Evolutionary conservation across 2,329 filamentous ascomycete species (phyloP).

Genomic region (Pestalotiopsis sp.): DNA sequence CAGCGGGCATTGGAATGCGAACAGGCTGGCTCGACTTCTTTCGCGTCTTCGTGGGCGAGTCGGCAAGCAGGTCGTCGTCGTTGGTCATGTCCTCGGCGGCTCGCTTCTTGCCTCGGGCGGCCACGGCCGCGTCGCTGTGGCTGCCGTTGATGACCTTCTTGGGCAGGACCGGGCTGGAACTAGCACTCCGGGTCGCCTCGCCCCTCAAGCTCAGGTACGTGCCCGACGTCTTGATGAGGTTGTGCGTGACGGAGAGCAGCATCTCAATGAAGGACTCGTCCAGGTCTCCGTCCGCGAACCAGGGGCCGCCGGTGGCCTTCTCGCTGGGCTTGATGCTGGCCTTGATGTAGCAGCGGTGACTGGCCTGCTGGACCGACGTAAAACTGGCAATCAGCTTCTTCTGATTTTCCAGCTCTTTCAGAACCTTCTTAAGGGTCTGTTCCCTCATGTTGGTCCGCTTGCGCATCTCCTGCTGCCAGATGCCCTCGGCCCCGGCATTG

Average conservation of each 20-base stretch:
- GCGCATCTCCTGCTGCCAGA: slow-evolving; percentile 89
- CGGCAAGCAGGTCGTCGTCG: slow-evolving; percentile 31
- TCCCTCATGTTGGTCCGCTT: slow-evolving; percentile 81
- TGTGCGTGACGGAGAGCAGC: slow-evolving; percentile 54
- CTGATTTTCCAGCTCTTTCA: slow-evolving; percentile 76
- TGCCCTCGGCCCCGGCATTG: slow-evolving; percentile 79
- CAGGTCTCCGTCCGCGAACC: slow-evolving; percentile 90
- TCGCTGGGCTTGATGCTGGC: slow-evolving; percentile 82
- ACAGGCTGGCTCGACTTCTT: slow-evolving; percentile 27
- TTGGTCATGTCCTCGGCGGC: slow-evolving; percentile 48
- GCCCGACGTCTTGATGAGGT: slow-evolving; percentile 34
- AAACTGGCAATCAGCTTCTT: slow-evolving; percentile 86
- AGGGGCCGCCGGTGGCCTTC: slow-evolving; percentile 88
- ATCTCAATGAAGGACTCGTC: slow-evolving; percentile 87
- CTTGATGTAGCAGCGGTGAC: slow-evolving; percentile 96
- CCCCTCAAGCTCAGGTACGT: slow-evolving; percentile 37
- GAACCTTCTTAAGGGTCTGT: slow-evolving; percentile 75
- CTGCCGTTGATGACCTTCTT: slow-evolving; percentile 59
- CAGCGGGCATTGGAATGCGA: slow-evolving; percentile 57
- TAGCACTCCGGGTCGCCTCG: slow-evolving; percentile 35
- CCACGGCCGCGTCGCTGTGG: slow-evolving; percentile 36
- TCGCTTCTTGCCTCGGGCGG: slow-evolving; percentile 52
- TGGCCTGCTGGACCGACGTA: slow-evolving; percentile 88
- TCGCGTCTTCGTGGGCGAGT: slow-evolving; percentile 29
- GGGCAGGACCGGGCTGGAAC: slow-evolving; percentile 44